Conservation (phyloP, 495 filamentous ascomycete genomes). For the Apiosordaria backusii region DNA sequence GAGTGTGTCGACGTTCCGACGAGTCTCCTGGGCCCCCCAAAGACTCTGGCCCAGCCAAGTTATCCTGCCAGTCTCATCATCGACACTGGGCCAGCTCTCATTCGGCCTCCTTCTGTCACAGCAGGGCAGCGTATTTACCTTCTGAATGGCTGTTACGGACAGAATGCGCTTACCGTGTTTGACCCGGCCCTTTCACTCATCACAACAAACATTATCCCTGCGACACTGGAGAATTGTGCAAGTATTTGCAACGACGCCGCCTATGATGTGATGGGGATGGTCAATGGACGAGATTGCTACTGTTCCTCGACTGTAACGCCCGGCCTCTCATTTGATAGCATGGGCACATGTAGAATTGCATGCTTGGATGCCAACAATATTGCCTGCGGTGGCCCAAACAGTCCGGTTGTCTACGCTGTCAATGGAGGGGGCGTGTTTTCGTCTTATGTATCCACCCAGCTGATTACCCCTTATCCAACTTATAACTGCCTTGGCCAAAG, state of each 20-base stretch:
- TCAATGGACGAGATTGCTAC: slow-evolving; percentile 5
- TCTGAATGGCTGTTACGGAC: neutral
- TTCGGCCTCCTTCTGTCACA: neutral
- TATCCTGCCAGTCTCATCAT: neutral
- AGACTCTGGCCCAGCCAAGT: neutral
- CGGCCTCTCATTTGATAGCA: neutral
- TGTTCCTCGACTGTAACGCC: neutral
- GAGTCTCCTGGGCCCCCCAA: neutral
- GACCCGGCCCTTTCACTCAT: neutral
- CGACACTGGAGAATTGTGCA: slow-evolving; percentile 4
- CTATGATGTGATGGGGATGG: slow-evolving; percentile 1
- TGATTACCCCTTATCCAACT: slow-evolving; percentile 5
- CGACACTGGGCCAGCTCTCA: neutral
- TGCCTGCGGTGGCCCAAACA: slow-evolving; percentile 7
- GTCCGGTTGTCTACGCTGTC: slow-evolving; percentile 1
- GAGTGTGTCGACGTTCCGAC: neutral
- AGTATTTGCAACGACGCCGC: neutral
- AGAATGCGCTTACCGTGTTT: neutral
- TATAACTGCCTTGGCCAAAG: slow-evolving; percentile 1
- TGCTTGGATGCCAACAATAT: neutral
- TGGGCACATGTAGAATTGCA: slow-evolving; percentile 1
- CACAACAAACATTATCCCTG: neutral
- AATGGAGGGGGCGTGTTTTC: neutral
- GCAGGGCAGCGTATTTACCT: neutral
- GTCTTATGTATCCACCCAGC: neutral